Evolutionary conservation across 2,329 filamentous ascomycete genomes (phyloP).

Genomic region (Hymenoscyphus fructigenus): DNA sequence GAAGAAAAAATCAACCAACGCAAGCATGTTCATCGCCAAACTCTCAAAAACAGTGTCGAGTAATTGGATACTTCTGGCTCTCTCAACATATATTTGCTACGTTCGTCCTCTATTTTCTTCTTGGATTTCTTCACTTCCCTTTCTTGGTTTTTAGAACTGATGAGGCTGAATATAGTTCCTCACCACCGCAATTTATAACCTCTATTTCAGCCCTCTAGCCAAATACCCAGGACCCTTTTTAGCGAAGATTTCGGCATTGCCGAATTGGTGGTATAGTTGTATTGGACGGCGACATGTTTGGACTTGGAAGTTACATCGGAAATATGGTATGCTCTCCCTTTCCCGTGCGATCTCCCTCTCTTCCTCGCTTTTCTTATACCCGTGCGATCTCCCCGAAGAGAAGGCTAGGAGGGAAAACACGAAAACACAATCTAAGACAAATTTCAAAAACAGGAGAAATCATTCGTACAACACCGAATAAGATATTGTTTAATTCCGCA

Average conservation of each 20-base stretch:
- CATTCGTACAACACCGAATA: background rate
- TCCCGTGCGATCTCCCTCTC: background rate
- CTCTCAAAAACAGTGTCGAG: background rate
- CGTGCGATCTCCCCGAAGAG: too few species aligned
- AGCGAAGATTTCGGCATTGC: background rate
- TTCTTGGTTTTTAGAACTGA: too few species aligned
- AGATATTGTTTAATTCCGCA: background rate
- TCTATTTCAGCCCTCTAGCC: background rate
- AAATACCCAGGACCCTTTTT: background rate
- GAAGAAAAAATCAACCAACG: background rate
- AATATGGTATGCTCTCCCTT: background rate
- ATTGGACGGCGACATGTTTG: background rate
- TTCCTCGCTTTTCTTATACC: background rate
- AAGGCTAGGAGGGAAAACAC: too few species aligned
- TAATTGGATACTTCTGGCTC: background rate
- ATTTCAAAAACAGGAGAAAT: background rate
- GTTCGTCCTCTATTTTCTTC: background rate
- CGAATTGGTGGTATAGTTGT: background rate
- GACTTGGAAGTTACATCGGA: background rate
- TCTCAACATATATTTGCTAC: background rate
- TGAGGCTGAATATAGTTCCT: background rate
- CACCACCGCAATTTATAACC: background rate
- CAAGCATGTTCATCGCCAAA: background rate
- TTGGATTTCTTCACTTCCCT: too few species aligned
- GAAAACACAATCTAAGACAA: too few species aligned